A percentile compares a stretch with the other conserved stretches of the same genome.
Evolutionary conservation across 2,329 filamentous ascomycete species (phyloP).

Genomic region (Epicoccum sorghinum): DNA sequence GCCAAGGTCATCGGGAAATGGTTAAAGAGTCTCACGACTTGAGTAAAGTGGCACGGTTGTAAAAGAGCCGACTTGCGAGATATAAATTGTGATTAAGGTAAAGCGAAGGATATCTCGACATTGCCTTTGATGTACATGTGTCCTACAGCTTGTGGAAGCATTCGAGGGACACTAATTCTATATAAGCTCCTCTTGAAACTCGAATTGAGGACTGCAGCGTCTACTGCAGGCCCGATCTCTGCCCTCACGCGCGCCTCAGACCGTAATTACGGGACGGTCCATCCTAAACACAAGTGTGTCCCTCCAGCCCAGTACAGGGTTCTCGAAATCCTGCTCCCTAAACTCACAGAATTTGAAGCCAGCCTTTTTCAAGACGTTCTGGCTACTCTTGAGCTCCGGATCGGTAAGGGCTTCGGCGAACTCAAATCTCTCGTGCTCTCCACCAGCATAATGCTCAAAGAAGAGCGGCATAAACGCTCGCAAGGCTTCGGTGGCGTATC

Average conservation of each 20-base stretch:
- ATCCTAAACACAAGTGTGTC: slow-evolving; percentile 48
- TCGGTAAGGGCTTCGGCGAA: slow-evolving; percentile 56
- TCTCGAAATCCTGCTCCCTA: slow-evolving; percentile 50
- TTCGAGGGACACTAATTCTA: not conserved
- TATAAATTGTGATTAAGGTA: not conserved
- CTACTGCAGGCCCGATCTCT: too few species aligned
- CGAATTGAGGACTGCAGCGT: too few species aligned
- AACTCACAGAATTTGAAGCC: slow-evolving; percentile 59
- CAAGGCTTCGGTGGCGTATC: slow-evolving; percentile 54
- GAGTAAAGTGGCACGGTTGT: not conserved
- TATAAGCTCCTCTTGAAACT: not conserved
- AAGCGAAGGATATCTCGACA: not conserved
- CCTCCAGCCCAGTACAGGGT: slow-evolving; percentile 41
- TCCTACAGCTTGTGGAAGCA: not conserved
- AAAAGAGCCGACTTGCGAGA: not conserved
- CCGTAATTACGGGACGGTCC: slow-evolving; percentile 4
- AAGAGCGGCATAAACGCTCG: slow-evolving; percentile 50
- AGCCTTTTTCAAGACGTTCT: slow-evolving; percentile 61
- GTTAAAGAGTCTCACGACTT: slow-evolving; percentile 21
- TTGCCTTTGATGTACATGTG: not conserved
- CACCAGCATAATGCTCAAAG: slow-evolving; percentile 46
- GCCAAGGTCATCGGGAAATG: slow-evolving; percentile 48
- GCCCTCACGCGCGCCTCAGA: not conserved
- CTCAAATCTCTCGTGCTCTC: slow-evolving; percentile 36
- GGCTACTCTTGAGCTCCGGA: slow-evolving; percentile 59